Evolutionary conservation across 1,284 basidiomycete species (phyloP).

Genomic region (Rhodotorula sp.): DNA sequence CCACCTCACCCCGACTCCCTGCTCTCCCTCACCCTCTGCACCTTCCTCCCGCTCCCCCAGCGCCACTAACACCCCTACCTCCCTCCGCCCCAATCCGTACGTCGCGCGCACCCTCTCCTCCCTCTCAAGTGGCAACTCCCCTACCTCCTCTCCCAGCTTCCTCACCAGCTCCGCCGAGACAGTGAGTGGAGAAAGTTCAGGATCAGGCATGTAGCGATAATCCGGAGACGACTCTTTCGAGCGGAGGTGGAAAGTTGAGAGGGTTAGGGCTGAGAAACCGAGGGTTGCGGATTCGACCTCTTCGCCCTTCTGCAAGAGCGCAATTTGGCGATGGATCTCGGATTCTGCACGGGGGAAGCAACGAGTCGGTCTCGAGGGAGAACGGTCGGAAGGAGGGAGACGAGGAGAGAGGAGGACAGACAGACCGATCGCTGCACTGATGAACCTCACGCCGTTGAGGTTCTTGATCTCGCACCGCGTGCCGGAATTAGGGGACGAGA

Average conservation of each 20-base stretch:
- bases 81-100: conserved; percentile 62
- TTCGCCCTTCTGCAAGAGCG: conserved; percentile 53
- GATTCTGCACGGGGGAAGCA: conserved; percentile 51
- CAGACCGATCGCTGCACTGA: conserved; percentile 81
- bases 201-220: conserved; percentile 98
- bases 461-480: conserved; percentile 98
- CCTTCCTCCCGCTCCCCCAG: conserved; percentile 45
- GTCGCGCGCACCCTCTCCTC: conserved; percentile 59
- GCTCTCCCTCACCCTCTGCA: conserved; percentile 54
- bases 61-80: conserved; percentile 64
- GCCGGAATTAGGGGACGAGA: conserved; percentile 50
- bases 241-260: conserved; percentile 76
- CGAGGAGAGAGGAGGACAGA: conserved; percentile 32
- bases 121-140: conserved; percentile 72
- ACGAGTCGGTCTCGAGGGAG: not conserved
- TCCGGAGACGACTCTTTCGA: conserved; percentile 92
- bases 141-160: conserved; percentile 53
- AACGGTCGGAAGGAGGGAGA: not conserved
- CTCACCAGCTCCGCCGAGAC: not conserved
- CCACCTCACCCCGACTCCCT: conserved; percentile 61
- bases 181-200: conserved; percentile 74
- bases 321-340: conserved; percentile 71
- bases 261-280: conserved; percentile 79
- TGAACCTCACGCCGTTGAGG: conserved; percentile 84
- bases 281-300: conserved; percentile 75